Evolutionary conservation across 2,329 filamentous ascomycete genomes (phyloP).

Genomic region (Mariannaea sp.): DNA sequence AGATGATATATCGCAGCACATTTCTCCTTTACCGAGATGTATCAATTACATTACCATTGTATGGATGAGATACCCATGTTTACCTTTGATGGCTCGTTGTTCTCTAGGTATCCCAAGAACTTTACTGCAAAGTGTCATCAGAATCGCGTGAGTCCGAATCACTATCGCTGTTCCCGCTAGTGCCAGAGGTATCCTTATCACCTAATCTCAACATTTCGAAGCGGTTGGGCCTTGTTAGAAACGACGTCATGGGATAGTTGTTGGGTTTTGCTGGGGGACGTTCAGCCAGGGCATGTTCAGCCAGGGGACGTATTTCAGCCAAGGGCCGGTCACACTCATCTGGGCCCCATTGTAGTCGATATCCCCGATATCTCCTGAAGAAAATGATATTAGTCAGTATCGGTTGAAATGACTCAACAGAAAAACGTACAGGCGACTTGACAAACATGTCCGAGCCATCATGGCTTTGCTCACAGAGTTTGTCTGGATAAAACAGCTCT

Average conservation of each 20-base stretch:
- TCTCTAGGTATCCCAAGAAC: too few relatives aligned
- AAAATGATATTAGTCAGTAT: constrained; percentile 37
- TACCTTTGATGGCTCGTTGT: too few relatives aligned
- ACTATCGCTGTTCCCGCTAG: constrained; percentile 20
- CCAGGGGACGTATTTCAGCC: constrained; percentile 31
- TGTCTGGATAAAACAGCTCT: constrained; percentile 70
- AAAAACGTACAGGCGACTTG: constrained; percentile 61
- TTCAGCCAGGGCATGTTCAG: constrained; percentile 47
- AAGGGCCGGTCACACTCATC: constrained; percentile 74
- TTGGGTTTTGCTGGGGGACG: constrained; percentile 8
- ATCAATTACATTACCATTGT: too few relatives aligned
- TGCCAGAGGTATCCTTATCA: constrained; percentile 50
- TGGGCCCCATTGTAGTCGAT: constrained; percentile 69
- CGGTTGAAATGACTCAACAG: too few relatives aligned
- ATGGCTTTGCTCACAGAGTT: constrained; percentile 79
- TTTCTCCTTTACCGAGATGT: too few relatives aligned
- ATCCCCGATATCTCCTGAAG: constrained; percentile 68
- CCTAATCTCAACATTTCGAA: constrained; percentile 60
- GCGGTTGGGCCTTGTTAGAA: constrained; percentile 52
- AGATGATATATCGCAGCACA: too few relatives aligned
- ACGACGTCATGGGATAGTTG: constrained; percentile 37
- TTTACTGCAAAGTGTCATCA: not conserved
- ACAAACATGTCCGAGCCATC: constrained; percentile 79
- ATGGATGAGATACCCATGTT: too few relatives aligned
- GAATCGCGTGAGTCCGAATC: constrained; percentile 17